These are phyloP conservation scores for Dryas integrifolia DNA, from an alignment of 331 rosid genomes.

Conservation along the genomic window DNA sequence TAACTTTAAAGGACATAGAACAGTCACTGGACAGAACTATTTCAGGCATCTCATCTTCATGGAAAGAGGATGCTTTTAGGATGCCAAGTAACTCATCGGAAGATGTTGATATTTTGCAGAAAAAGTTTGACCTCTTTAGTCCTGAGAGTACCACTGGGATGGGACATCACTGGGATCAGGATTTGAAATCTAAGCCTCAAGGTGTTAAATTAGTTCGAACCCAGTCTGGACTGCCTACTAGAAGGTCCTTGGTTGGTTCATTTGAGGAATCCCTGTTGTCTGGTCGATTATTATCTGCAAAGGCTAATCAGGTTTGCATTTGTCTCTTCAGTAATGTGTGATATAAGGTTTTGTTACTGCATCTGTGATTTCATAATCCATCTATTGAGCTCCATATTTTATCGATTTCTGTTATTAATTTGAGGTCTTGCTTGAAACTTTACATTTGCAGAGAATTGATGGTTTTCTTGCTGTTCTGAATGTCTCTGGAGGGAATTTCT, in stretches of 20 bases:
- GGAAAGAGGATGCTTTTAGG: slow-evolving; percentile 25
- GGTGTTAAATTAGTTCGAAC: slow-evolving; percentile 37
- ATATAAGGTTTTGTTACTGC: not conserved
- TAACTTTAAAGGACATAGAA: slow-evolving; percentile 40
- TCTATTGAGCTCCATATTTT: slow-evolving; percentile 14
- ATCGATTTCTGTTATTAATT: slow-evolving; percentile 6
- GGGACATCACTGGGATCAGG: slow-evolving; percentile 39
- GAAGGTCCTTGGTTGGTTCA: slow-evolving; percentile 92
- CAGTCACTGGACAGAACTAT: slow-evolving; percentile 40
- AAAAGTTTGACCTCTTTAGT: slow-evolving; percentile 33
- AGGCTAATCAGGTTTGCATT: slow-evolving; percentile 59
- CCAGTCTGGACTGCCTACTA: slow-evolving; percentile 44
- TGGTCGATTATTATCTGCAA: slow-evolving; percentile 68
- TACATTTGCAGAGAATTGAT: slow-evolving; percentile 62
- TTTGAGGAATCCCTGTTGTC: slow-evolving; percentile 91
- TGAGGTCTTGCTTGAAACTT: slow-evolving; percentile 9
- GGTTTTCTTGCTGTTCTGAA: slow-evolving; percentile 92
- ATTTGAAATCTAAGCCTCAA: slow-evolving; percentile 40
- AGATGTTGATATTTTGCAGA: slow-evolving; percentile 32
- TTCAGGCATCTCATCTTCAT: slow-evolving; percentile 31
- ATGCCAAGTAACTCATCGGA: slow-evolving; percentile 26
- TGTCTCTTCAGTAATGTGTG: slow-evolving; percentile 15
- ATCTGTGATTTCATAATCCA: slow-evolving; percentile 18
- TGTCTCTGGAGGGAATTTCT: slow-evolving; percentile 82
- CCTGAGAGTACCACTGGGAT: slow-evolving; percentile 33